Conservation (phyloP, 208 protist genomes). For the Leishmania tarentolae region DNA sequence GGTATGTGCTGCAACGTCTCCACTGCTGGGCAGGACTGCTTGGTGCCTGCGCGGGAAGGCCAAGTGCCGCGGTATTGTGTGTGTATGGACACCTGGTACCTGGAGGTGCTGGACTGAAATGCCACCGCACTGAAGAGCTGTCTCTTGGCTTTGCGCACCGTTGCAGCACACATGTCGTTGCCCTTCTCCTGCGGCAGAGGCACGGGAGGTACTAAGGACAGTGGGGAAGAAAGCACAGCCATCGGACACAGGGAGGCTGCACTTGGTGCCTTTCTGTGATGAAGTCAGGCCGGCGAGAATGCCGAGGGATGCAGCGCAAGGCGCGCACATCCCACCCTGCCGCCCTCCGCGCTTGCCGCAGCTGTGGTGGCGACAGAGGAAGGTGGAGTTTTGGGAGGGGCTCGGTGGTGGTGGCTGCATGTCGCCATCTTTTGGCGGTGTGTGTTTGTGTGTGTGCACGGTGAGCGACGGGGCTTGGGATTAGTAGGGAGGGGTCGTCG, state of each 20-base stretch:
- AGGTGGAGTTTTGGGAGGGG: not conserved
- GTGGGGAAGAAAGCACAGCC: not conserved
- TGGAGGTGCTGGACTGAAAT: not conserved
- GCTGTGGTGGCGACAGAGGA: not conserved
- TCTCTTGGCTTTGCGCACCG: not conserved
- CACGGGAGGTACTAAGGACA: not conserved
- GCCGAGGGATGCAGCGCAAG: not conserved
- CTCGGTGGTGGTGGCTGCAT: not conserved
- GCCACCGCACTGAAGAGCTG: not conserved
- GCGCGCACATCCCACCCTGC: not conserved
- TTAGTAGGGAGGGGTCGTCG: not conserved
- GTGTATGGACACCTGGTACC: not conserved
- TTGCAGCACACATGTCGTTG: not conserved
- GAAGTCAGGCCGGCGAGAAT: slow-evolving; percentile 8
- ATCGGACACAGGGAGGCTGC: slow-evolving; percentile 12
- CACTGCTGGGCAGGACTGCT: not conserved
- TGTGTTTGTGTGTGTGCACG: not conserved
- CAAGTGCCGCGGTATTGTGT: not conserved
- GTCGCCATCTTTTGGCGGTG: not conserved
- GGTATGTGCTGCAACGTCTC: not conserved
- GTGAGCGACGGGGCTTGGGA: not conserved
- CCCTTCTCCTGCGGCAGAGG: not conserved
- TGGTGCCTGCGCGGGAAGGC: not conserved
- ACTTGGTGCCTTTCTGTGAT: slow-evolving; percentile 24
- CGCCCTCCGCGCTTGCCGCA: not conserved